Conservation (phyloP, 495 filamentous ascomycete genomes). For the Penicillium chermesinum region DNA sequence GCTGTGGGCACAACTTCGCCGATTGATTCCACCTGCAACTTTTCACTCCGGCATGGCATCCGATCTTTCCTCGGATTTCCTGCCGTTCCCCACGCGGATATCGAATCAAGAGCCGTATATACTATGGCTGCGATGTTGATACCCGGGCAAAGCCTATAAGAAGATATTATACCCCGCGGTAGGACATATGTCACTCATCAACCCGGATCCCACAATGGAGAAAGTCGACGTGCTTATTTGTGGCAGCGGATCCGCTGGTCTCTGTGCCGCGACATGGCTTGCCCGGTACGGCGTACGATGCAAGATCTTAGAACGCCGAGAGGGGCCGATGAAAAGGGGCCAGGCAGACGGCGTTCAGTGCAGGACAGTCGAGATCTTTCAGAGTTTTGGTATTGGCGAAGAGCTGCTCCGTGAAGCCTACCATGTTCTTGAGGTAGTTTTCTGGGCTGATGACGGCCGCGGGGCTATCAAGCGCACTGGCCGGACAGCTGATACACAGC, state of each 20-base stretch:
- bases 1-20: too few species aligned
- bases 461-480: slow-evolving; percentile 48
- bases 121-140: not conserved
- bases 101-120: not conserved
- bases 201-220: slow-evolving; percentile 14
- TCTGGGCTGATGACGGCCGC: slow-evolving; percentile 49
- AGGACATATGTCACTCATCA: not conserved
- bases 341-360: slow-evolving; percentile 80
- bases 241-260: slow-evolving; percentile 64
- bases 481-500: slow-evolving; percentile 55
- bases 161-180: not conserved
- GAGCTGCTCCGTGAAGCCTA: slow-evolving; percentile 66
- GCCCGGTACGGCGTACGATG: slow-evolving; percentile 54
- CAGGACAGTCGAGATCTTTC: slow-evolving; percentile 75
- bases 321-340: slow-evolving; percentile 58
- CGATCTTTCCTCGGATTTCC: not conserved
- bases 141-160: not conserved
- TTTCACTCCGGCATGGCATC: not conserved
- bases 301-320: slow-evolving; percentile 59
- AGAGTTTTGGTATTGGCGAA: slow-evolving; percentile 69
- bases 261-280: slow-evolving; percentile 64
- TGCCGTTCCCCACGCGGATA: not conserved
- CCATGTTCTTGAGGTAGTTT: slow-evolving; percentile 62
- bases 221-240: slow-evolving; percentile 54
- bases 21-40: too few species aligned